phyloP scores from a whole-genome alignment of 176 grass and related monocot species.

The Oryza coarctata region DNA sequence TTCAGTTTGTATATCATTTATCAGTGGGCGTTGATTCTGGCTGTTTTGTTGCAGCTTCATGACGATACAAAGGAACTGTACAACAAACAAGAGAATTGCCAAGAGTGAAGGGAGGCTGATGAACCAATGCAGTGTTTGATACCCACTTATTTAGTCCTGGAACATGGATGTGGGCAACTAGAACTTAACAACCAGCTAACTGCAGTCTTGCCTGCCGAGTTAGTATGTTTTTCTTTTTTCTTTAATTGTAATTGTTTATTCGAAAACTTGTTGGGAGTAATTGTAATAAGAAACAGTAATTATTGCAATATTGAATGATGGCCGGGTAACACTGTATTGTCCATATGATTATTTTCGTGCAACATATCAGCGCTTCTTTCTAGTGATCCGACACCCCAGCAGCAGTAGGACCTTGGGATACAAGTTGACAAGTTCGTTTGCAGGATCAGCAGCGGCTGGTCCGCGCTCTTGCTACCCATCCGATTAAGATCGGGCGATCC shows the following conservation, averaged over 20 bases:
- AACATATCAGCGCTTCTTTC: too few species aligned
- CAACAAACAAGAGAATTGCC: neutral
- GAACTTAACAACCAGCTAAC: neutral
- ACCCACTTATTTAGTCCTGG: neutral
- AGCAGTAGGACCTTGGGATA: too few species aligned
- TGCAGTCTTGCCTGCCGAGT: too few species aligned
- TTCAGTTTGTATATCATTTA: neutral
- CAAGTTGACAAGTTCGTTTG: too few species aligned
- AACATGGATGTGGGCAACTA: neutral
- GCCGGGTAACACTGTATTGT: too few species aligned
- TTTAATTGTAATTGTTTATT: neutral
- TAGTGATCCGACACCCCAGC: too few species aligned
- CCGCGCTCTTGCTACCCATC: too few species aligned
- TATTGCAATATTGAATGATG: too few species aligned
- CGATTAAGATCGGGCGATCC: too few species aligned
- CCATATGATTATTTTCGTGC: too few species aligned
- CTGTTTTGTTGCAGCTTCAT: conserved; percentile 2
- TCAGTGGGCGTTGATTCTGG: neutral
- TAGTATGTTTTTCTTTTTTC: neutral
- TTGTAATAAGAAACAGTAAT: too few species aligned
- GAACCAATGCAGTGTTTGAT: neutral
- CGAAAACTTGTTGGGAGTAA: neutral
- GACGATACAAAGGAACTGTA: neutral
- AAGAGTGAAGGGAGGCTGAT: neutral
- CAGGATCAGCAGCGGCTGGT: too few species aligned